Percentiles rank a stretch among this genome's conserved stretches.
phyloP scores from a whole-genome alignment of 768 basidiomycete genomes.

The Tulasnella sp. region DNA sequence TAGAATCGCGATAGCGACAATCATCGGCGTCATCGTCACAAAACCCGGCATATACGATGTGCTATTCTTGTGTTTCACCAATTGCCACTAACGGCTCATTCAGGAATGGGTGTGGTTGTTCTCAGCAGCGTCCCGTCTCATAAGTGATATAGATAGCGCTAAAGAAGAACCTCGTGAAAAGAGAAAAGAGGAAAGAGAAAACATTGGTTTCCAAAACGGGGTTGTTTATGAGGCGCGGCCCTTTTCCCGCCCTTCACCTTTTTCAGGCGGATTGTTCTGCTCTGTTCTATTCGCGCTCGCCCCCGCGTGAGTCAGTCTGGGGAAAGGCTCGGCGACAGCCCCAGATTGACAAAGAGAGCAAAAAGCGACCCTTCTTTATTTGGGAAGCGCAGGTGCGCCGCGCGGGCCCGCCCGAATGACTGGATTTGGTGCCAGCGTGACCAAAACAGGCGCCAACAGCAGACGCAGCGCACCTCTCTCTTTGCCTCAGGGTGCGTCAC shows the following conservation, averaged over 20 bases:
- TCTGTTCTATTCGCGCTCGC: background rate
- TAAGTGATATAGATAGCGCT: background rate
- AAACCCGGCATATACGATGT: too few relatives aligned
- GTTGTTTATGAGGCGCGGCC: background rate
- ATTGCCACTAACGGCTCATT: background rate
- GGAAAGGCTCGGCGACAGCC: background rate
- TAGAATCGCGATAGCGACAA: background rate
- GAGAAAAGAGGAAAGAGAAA: background rate
- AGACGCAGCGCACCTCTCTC: background rate
- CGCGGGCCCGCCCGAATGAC: background rate
- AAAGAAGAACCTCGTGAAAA: background rate
- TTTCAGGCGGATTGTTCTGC: background rate
- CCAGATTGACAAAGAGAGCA: background rate
- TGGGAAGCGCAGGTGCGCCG: background rate
- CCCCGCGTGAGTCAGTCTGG: background rate
- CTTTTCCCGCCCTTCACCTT: background rate
- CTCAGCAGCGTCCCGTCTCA: background rate
- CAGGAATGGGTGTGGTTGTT: background rate
- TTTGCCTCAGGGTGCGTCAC: background rate
- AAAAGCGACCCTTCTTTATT: constrained; percentile 1
- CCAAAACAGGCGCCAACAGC: background rate
- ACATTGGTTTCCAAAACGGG: background rate
- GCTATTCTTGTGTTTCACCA: background rate
- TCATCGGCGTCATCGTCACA: too few relatives aligned
- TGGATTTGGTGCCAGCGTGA: background rate